Base-by-base conservation (phyloP, 1,284 basidiomycete species). In the Moesziomyces sp. region DNA sequence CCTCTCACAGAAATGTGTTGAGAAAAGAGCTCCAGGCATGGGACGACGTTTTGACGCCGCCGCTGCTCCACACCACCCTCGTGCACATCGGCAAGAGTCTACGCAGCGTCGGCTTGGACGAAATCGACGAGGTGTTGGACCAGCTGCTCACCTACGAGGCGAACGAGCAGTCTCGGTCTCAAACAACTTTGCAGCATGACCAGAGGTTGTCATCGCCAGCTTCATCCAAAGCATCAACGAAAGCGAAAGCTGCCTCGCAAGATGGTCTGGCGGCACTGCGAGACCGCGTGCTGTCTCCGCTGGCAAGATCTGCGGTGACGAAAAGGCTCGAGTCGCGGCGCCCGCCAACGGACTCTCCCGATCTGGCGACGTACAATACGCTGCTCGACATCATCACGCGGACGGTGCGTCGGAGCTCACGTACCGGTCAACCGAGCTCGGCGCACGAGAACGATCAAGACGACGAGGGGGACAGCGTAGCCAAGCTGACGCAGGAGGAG, bases 361-460 rank as follows among this genome's bases (percentile, higher is more conserved):
- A 71, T 24, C 47, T 66, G n/a, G 45, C 54, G 19, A 75, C 61
- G 9, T 75, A 71, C 64, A 75, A 75, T 38, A 71, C 64, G 19
- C 50, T 75, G 9, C 58, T 75, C 26, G 49, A 68, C 49, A 65
- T 71, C 19, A 61, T 75, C 43, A 58, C 58, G 10, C 52, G 64
- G 13, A 71, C 55, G 5, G 46, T 71, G 16, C 68, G 52, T 53
- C 46, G 61, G 23, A 59, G 55, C 42, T 42, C 57, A 11, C 52
- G 50, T 0, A 35, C 23, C 5, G 58, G 51, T 30, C 46, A 30
- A 18, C 38, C 46, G 11, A 16, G 26, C 19, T 48, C 35, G 8
- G 16, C 47, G 23, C 30, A 52, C 23, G 26, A 45, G 24, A 21
- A 45, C 13, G 11, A 44, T 1, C 28, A 63, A 35, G 60, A 63